Evolutionary conservation across 345 rosid genomes (phyloP).

Genomic region (Moringa oleifera): DNA sequence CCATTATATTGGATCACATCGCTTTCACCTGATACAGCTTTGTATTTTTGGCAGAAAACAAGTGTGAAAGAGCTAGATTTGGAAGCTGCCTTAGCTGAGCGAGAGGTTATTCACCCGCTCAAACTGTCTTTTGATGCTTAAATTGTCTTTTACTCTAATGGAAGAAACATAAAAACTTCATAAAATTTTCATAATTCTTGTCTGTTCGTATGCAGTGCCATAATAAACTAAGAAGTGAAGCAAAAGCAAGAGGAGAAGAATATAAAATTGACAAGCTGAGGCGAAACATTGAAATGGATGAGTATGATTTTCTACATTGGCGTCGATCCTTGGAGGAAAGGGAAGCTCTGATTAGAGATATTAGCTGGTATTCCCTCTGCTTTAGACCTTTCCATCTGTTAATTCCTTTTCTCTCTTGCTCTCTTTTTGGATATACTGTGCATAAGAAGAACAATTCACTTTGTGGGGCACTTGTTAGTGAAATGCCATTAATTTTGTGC

Average conservation of each 20-base stretch:
- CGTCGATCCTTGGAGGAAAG: slow-evolving; percentile 89
- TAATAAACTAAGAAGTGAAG: slow-evolving; percentile 60
- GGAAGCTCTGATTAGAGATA: slow-evolving; percentile 91
- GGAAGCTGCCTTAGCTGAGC: slow-evolving; percentile 89
- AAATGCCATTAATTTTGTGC: slow-evolving; percentile 13
- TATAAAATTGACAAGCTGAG: slow-evolving; percentile 66
- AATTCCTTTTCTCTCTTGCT: too few relatives aligned
- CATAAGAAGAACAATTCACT: too few relatives aligned
- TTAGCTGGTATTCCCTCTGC: slow-evolving; percentile 58
- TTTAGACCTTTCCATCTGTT: background rate
- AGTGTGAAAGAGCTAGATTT: slow-evolving; percentile 90
- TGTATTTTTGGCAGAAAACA: slow-evolving; percentile 53
- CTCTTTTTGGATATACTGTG: too few relatives aligned
- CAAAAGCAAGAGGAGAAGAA: slow-evolving; percentile 64
- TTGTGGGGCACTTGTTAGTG: background rate
- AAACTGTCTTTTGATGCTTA: too few relatives aligned
- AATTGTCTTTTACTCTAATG: background rate
- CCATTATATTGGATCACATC: background rate
- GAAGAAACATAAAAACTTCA: background rate
- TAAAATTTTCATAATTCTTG: background rate
- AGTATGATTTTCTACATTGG: slow-evolving; percentile 83
- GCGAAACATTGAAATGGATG: slow-evolving; percentile 90
- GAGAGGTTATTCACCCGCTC: slow-evolving; percentile 54
- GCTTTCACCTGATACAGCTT: slow-evolving; percentile 17
- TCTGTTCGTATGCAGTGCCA: slow-evolving; percentile 43